Base-by-base conservation (phyloP, 345 rosid genomes). In the Gynandropsis gynandra region DNA sequence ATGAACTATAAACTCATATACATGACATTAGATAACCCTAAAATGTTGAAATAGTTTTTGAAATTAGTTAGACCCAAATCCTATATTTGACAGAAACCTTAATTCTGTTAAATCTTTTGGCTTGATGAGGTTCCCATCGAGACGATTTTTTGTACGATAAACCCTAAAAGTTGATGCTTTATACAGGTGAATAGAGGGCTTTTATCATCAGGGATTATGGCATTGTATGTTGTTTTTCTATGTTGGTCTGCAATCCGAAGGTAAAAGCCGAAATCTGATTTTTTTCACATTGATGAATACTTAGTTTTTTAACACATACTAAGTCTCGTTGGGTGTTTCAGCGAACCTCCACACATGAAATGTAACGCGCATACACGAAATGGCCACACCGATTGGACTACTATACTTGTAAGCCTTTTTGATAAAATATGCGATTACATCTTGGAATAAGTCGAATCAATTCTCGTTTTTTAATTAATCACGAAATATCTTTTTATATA, bases 191-290 rank as follows among this genome's bases (percentile, higher is more conserved):
- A 83, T 15, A 71, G 80, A 59, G 88, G 90, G 18, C 78, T 83
- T 59, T 57, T 83, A 21, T 89, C 94, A 39, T 78, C 94, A 1
- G 88, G 95, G 55, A 83, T 86, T 35, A 86, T 89, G 95, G 95
- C 94, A 53, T 72, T 80, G 7, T 89, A 89, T 75, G 57, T 89
- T 51, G 87, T 86, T 47, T 89, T 86, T 72, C 72, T 89, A 47
- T 89, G 94, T 63, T 89, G 97, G 97, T 86, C 87, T 65, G 97
- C 95, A 3, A 64, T 89, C 65, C 81, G 97, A 78, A 89, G 97
- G 97, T 85, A 56, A 59, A 16, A 10, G n/a, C 12, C 17, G 56
- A 50, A 37, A n/a, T 19, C 21, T 54, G n/a, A 11, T 18, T 31
- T 13, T 35, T 55, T 10, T 40, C 35, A 33, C 18, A 17, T 14